Percentiles rank a stretch among this genome's conserved stretches.
Evolutionary conservation across 2,329 filamentous ascomycete genomes (phyloP).

Genomic region (Chrysosporium keratinophilum): DNA sequence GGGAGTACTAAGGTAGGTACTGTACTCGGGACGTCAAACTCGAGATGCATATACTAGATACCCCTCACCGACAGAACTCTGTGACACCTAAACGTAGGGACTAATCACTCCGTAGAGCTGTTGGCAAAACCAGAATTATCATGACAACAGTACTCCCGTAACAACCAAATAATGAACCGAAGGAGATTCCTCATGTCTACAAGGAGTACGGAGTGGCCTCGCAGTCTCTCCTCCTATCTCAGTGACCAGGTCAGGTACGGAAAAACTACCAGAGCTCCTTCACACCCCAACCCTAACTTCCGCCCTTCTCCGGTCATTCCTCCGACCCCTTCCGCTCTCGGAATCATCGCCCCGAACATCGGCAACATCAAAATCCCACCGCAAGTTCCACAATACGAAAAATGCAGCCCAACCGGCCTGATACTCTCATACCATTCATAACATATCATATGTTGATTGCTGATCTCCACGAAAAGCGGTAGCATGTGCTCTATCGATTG

Average conservation of each 20-base stretch:
- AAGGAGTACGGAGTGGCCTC: no score
- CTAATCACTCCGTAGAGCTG: no score
- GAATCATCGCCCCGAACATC: neutral
- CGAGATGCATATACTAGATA: neutral
- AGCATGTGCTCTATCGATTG: slow-evolving; percentile 7
- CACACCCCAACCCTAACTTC: neutral
- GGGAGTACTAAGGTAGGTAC: neutral
- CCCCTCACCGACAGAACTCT: neutral
- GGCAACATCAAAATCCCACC: neutral
- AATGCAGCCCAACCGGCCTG: neutral
- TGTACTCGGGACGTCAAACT: neutral
- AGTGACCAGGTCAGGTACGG: no score
- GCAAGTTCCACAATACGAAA: neutral
- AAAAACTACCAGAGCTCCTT: no score
- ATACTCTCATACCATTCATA: neutral
- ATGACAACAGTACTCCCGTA: no score
- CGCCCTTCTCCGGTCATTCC: neutral
- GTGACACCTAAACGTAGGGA: no score
- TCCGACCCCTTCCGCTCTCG: neutral
- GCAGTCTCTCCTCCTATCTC: no score
- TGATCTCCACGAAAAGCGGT: neutral
- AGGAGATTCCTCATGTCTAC: no score
- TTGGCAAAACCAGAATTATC: no score
- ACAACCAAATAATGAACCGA: no score
- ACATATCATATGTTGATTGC: neutral